Evolutionary conservation across 495 filamentous ascomycete species (phyloP), one percentile per base, ranked within the genome.

Genomic region (Cercophora sp.): DNA sequence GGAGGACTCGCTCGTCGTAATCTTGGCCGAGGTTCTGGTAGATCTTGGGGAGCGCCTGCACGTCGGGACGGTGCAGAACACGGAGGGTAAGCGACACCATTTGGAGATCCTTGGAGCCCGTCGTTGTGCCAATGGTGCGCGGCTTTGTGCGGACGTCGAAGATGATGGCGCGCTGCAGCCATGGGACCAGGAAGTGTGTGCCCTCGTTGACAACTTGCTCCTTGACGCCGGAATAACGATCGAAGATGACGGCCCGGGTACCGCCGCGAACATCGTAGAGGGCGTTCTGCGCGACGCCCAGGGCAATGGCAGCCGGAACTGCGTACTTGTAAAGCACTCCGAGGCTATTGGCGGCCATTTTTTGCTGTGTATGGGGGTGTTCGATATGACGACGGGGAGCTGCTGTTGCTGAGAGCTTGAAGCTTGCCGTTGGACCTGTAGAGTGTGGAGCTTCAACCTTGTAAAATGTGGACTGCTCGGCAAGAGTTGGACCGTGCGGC

Each of bases 71-170:
- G 76, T 97, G 93, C 68, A 99, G 73, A 48, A 99, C 93, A 62
- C 93, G 83, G 60, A 99, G 78, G 27, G 93, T 99, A 80, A 99
- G 79, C 79, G 88, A 96, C 67, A 99, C 93, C 93, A 99, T 99
- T 81, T 99, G 93, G 72, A 99, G 69, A 74, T 99, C 93, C 82
- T 99, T 99, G 79, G 86, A 91, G 49, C 93, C 93, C 9, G 93
- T 99, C 11, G 92, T 97, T n/a, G 93, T 99, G 13, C 85, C 85
- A 72, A 99, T 96, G 65, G 92, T 96, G 61, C 93, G 80, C 42
- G 93, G 93, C 80, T 94, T 94, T 36, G 93, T 97, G 54, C 93
- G 88, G 54, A 99, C 94, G 76, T 99, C 93, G 75, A 93, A 99
- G 69, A 96, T 78, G 70, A 99, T 94, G 57, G 85, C 85, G 75